Conservation (phyloP, 2,329 filamentous ascomycete species). For the Teratosphaeria viscida region DNA sequence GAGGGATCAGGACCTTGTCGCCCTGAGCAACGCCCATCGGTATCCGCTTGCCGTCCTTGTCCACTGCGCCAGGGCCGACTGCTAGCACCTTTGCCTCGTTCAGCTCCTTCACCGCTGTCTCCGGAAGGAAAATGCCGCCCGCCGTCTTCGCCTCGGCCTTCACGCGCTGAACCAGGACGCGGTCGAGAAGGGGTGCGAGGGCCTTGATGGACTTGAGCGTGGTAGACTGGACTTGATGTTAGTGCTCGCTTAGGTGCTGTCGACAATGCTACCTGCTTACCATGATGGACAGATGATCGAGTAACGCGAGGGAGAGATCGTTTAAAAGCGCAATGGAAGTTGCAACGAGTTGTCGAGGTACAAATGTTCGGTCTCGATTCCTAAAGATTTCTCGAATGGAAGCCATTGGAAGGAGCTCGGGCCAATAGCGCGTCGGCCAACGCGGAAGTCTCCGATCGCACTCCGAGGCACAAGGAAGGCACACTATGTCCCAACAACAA, state of each 20-base stretch:
- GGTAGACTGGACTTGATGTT: conserved; percentile 21
- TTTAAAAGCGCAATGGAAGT: neutral
- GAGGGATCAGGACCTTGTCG: conserved; percentile 91
- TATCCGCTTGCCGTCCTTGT: conserved; percentile 82
- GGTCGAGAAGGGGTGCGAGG: conserved; percentile 92
- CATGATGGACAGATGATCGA: conserved; percentile 1
- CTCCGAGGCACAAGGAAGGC: neutral
- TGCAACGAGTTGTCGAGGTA: neutral
- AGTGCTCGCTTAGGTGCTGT: neutral
- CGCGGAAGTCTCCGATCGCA: neutral
- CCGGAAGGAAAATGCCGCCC: conserved; percentile 92
- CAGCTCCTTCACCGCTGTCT: conserved; percentile 93
- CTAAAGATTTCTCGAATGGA: conserved; percentile 3
- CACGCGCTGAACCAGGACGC: conserved; percentile 93
- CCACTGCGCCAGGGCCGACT: conserved; percentile 78
- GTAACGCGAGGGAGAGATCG: neutral
- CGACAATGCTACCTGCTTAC: neutral
- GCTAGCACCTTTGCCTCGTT: conserved; percentile 96
- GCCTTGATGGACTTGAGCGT: conserved; percentile 90
- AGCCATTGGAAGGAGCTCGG: conserved; percentile 1
- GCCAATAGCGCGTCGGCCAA: neutral
- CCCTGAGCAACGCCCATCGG: conserved; percentile 72
- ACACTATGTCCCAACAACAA: neutral
- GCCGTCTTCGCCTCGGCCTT: conserved; percentile 97
- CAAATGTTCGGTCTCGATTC: neutral